These are phyloP conservation scores for Neurospora africana DNA, from an alignment of 495 filamentous ascomycete genomes.

Conservation along the genomic window DNA sequence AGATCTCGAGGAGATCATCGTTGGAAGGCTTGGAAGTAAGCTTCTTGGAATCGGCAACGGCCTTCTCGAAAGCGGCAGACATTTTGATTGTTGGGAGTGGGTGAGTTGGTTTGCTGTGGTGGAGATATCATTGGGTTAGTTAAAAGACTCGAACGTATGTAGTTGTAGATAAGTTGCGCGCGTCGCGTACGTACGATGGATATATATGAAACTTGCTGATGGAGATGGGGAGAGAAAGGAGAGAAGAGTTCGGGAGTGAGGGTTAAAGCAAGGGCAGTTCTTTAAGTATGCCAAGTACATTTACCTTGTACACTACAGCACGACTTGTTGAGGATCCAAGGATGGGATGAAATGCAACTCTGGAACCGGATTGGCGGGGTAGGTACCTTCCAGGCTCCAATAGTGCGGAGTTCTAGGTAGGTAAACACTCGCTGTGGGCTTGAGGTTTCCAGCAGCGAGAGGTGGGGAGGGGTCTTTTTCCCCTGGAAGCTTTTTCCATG, in stretches of 20 bases:
- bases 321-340: neutral
- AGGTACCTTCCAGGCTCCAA: neutral
- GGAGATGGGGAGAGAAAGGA: conserved; percentile 1
- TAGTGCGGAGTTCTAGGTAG: neutral
- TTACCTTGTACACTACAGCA: neutral
- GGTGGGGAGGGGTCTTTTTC: neutral
- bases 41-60: conserved; percentile 55
- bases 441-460: neutral
- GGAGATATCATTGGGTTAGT: neutral
- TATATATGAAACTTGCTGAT: neutral
- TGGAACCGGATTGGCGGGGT: neutral
- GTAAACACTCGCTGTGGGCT: neutral
- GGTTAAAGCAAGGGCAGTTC: neutral
- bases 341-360: neutral
- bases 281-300: neutral
- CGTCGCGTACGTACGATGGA: neutral
- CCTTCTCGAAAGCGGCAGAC: conserved; percentile 44
- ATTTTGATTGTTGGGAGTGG: conserved; percentile 20
- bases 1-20: conserved; percentile 45
- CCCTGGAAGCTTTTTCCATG: neutral
- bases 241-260: neutral
- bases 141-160: neutral
- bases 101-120: neutral
- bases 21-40: conserved; percentile 49
- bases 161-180: neutral